A percentile compares a stretch with the other conserved stretches of the same genome.
phyloP scores from a whole-genome alignment of 345 rosid genomes.

The Bruguiera gymnorhiza region DNA sequence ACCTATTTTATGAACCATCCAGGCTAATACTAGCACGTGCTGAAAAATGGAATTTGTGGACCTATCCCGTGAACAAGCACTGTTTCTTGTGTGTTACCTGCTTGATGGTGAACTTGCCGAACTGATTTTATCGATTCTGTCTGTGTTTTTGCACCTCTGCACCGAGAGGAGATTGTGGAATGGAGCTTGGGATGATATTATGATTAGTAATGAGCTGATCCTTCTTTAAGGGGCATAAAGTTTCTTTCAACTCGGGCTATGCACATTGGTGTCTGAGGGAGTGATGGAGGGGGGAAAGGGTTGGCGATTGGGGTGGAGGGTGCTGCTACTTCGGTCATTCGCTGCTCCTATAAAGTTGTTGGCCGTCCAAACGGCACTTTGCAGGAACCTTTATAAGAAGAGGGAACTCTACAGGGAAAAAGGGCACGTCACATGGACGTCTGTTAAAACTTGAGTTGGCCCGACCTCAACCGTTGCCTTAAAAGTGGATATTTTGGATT shows the following conservation, averaged over 20 bases:
- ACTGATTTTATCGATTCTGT: not conserved
- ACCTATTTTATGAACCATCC: constrained; percentile 1
- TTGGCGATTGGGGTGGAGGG: too few relatives aligned
- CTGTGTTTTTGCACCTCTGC: not conserved
- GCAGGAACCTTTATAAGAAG: too few relatives aligned
- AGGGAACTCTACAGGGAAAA: too few relatives aligned
- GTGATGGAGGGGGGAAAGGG: too few relatives aligned
- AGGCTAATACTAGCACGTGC: not conserved
- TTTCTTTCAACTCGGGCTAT: not conserved
- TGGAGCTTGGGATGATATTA: not conserved
- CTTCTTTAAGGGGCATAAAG: not conserved
- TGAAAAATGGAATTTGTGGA: not conserved
- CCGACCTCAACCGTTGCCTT: not conserved
- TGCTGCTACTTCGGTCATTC: too few relatives aligned
- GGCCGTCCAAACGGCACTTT: too few relatives aligned
- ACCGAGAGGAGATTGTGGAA: not conserved
- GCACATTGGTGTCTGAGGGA: not conserved
- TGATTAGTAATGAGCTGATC: not conserved
- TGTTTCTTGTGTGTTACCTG: not conserved
- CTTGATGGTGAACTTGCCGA: too few relatives aligned
- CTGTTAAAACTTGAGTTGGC: not conserved
- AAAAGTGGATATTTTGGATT: not conserved
- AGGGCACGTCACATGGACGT: not conserved
- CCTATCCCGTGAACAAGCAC: not conserved
- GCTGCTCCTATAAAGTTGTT: too few relatives aligned